A percentile compares a stretch with the other conserved stretches of the same genome.
Evolutionary conservation across 257 asterid species (phyloP).

Genomic region (Penstemon eatonii): DNA sequence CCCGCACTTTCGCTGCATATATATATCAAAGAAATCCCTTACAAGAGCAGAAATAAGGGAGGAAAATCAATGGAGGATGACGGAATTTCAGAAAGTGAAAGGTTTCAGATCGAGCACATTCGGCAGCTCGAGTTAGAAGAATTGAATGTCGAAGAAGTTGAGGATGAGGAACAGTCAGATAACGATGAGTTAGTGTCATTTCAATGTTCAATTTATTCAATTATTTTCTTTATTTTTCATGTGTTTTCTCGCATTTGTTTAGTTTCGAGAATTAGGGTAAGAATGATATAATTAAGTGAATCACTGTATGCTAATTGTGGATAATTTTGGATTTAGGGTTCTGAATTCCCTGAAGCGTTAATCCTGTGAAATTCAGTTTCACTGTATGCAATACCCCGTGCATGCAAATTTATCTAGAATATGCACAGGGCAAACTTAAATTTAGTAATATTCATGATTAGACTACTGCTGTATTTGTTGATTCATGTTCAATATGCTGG

Average conservation of each 20-base stretch:
- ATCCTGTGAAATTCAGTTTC: background rate
- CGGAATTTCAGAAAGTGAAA: slow-evolving; percentile 42
- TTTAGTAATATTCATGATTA: background rate
- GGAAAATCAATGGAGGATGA: slow-evolving; percentile 37
- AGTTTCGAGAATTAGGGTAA: slow-evolving; percentile 14
- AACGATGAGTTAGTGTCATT: slow-evolving; percentile 40
- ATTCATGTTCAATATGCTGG: slow-evolving; percentile 16
- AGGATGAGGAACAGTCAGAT: slow-evolving; percentile 51
- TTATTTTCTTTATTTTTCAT: background rate
- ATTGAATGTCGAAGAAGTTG: slow-evolving; percentile 70
- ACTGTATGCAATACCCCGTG: no score
- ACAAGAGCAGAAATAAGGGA: background rate
- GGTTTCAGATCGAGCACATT: slow-evolving; percentile 50
- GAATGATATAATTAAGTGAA: slow-evolving; percentile 6
- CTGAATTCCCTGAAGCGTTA: slow-evolving; percentile 1
- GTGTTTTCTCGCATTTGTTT: background rate
- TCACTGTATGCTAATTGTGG: slow-evolving; percentile 15
- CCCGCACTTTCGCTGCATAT: slow-evolving; percentile 1
- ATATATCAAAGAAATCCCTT: background rate
- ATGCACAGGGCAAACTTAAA: slow-evolving; percentile 20
- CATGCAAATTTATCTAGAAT: background rate
- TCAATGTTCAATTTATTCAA: background rate
- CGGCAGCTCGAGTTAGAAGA: slow-evolving; percentile 56
- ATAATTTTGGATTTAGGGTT: slow-evolving; percentile 34
- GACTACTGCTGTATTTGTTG: background rate